phyloP scores from a whole-genome alignment of 78 protist genomes.

The Dictyostelium capitatum region DNA sequence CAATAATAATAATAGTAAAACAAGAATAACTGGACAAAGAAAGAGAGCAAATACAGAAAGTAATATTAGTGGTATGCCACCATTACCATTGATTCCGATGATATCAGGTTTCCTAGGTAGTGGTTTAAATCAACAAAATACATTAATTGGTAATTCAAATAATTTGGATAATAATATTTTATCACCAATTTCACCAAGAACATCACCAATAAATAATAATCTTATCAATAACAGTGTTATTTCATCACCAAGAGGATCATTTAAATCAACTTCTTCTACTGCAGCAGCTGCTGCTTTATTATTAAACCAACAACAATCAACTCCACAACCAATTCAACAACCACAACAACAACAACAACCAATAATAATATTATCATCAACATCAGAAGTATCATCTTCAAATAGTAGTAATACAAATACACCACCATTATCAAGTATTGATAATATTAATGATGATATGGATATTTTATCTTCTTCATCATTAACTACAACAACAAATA shows the following conservation, averaged over 20 bases:
- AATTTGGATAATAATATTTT: neutral
- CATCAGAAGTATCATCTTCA: constrained; percentile 1
- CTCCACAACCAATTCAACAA: neutral
- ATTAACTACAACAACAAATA: neutral
- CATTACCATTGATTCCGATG: constrained; percentile 37
- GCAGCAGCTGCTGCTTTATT: too few species aligned
- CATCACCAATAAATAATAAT: neutral
- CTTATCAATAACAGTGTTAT: neutral
- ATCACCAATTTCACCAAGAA: neutral
- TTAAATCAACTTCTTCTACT: neutral
- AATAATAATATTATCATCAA: neutral
- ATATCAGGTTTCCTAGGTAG: neutral
- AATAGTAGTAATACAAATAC: neutral
- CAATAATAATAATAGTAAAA: neutral
- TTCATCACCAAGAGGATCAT: neutral
- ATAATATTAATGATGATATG: neutral
- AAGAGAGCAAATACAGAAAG: constrained; percentile 18
- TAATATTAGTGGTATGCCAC: constrained; percentile 23
- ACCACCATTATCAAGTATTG: neutral
- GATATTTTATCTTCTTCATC: neutral
- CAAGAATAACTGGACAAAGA: neutral
- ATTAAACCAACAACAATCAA: neutral
- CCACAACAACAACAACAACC: neutral
- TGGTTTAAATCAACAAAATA: neutral
- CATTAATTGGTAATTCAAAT: neutral